A percentile compares a stretch with the other conserved stretches of the same genome.
Evolutionary conservation across 106 monocot species (phyloP).

Genomic region (Apostasia ramifera): DNA sequence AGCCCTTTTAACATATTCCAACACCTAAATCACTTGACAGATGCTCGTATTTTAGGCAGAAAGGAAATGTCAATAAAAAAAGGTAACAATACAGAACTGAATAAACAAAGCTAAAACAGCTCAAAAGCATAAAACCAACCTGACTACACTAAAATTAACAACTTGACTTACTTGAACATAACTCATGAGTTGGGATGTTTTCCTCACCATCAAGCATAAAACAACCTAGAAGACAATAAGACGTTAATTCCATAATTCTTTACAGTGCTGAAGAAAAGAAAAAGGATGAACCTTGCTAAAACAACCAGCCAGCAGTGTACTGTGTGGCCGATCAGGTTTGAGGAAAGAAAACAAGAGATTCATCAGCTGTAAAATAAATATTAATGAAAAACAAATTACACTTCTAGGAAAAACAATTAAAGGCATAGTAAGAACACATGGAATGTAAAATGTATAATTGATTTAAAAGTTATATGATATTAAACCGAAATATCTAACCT

Average conservation of each 20-base stretch:
- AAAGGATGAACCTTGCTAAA: constrained; percentile 63
- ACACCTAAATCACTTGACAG: too few relatives aligned
- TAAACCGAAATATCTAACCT: constrained; percentile 21
- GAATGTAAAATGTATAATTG: too few relatives aligned
- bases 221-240: constrained; percentile 49
- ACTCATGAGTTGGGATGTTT: constrained; percentile 49
- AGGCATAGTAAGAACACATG: too few relatives aligned
- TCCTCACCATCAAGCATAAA: constrained; percentile 67
- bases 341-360: constrained; percentile 75
- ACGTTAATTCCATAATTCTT: neutral
- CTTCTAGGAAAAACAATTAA: too few relatives aligned
- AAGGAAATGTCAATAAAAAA: too few relatives aligned
- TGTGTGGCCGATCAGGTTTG: constrained; percentile 53
- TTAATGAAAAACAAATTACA: neutral
- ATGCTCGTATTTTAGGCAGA: too few relatives aligned
- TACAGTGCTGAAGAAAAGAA: neutral
- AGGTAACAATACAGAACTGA: too few relatives aligned
- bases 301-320: constrained; percentile 63
- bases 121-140: neutral
- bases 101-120: too few relatives aligned
- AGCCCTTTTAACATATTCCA: too few relatives aligned
- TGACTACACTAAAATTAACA: neutral
- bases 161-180: constrained; percentile 62
- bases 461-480: too few relatives aligned
- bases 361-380: constrained; percentile 40